phyloP scores from a whole-genome alignment of 2,329 filamentous ascomycete species.

The Fusarium abutilonis region DNA sequence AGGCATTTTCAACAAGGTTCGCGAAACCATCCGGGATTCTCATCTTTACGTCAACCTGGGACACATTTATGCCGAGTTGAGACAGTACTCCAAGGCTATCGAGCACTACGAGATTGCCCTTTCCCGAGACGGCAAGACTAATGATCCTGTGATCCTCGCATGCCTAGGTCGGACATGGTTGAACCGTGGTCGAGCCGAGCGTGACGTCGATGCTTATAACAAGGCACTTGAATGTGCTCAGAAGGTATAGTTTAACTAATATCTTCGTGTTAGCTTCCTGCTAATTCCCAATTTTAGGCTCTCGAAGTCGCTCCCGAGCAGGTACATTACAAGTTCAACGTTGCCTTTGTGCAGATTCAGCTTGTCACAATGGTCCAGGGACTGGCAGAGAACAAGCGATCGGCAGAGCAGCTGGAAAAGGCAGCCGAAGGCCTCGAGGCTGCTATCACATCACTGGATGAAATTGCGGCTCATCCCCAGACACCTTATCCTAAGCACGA shows the following conservation, averaged over 20 bases:
- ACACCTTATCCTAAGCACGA: conserved; percentile 91
- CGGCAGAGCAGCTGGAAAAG: conserved; percentile 80
- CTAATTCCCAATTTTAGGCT: conserved; percentile 61
- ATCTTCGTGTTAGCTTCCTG: background rate
- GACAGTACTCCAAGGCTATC: conserved; percentile 90
- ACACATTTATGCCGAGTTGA: conserved; percentile 89
- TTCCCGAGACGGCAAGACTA: conserved; percentile 76
- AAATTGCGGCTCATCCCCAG: conserved; percentile 69
- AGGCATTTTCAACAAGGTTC: conserved; percentile 87
- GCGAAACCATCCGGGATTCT: conserved; percentile 87
- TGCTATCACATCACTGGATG: conserved; percentile 78
- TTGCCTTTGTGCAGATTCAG: conserved; percentile 96
- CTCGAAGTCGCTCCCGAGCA: conserved; percentile 83
- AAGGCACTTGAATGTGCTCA: conserved; percentile 69
- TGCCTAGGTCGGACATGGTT: conserved; percentile 91
- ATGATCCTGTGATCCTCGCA: conserved; percentile 81
- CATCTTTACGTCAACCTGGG: conserved; percentile 93
- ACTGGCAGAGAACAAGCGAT: conserved; percentile 79
- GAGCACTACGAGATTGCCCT: conserved; percentile 93
- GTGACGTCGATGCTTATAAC: conserved; percentile 66
- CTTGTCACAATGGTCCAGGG: conserved; percentile 83
- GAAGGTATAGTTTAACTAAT: conserved; percentile 60
- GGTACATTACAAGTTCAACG: conserved; percentile 94
- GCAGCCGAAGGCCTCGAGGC: conserved; percentile 83
- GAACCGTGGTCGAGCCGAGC: conserved; percentile 74